Evolutionary conservation across 352 stramenopile species (phyloP).

Genomic region (Lagenidium giganteum): DNA sequence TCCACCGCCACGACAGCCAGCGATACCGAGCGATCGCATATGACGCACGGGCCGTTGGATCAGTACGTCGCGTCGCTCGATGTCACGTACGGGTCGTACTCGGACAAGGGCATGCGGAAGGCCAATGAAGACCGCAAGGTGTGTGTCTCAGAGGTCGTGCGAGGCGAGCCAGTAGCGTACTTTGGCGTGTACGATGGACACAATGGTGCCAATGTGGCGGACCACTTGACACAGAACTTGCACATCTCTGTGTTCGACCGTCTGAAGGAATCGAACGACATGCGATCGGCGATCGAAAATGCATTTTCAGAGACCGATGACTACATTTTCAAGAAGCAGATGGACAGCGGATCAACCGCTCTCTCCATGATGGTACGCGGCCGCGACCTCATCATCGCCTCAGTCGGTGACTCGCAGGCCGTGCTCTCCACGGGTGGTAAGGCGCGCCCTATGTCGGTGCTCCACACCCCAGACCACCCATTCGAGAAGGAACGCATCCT

Average conservation of each 20-base stretch:
- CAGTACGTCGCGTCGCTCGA: slow-evolving; percentile 49
- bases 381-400: slow-evolving; percentile 46
- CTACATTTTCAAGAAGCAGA: slow-evolving; percentile 59
- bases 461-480: slow-evolving; percentile 62
- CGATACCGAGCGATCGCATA: slow-evolving; percentile 66
- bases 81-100: slow-evolving; percentile 67
- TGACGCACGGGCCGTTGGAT: slow-evolving; percentile 34
- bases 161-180: slow-evolving; percentile 64
- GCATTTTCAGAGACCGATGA: slow-evolving; percentile 65
- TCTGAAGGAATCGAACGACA: slow-evolving; percentile 27
- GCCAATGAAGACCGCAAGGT: slow-evolving; percentile 72
- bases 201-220: slow-evolving; percentile 57
- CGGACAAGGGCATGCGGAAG: slow-evolving; percentile 69
- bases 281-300: slow-evolving; percentile 18
- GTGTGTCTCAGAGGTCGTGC: slow-evolving; percentile 36
- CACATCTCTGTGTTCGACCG: slow-evolving; percentile 53
- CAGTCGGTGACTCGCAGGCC: slow-evolving; percentile 76
- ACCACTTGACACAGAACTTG: slow-evolving; percentile 58
- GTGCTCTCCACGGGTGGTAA: slow-evolving; percentile 59
- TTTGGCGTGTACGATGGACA: slow-evolving; percentile 87
- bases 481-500: slow-evolving; percentile 79
- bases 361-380: slow-evolving; percentile 58
- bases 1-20: slow-evolving; percentile 68
- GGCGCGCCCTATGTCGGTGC: slow-evolving; percentile 51
- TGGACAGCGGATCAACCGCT: slow-evolving; percentile 72